Percentiles rank a stretch among this genome's conserved stretches.
These are phyloP conservation scores for Aotearoamyces nothofagi DNA, from an alignment of 2,329 filamentous ascomycete genomes.

Conservation along the genomic window DNA sequence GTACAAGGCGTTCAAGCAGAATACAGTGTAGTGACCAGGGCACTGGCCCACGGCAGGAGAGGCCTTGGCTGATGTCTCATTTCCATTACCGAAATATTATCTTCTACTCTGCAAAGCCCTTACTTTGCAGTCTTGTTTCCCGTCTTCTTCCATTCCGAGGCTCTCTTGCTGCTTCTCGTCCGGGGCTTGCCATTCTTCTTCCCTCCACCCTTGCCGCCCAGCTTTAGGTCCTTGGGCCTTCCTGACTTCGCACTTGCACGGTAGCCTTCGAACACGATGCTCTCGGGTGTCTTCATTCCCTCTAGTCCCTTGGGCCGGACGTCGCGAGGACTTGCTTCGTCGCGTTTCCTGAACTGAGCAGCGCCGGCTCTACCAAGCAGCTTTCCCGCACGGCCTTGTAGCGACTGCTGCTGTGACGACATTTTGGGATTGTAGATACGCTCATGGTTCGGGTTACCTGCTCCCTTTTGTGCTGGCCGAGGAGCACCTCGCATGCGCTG, in stretches of 20 bases:
- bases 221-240: constrained; percentile 43
- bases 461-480: constrained; percentile 12
- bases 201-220: constrained; percentile 39
- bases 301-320: constrained; percentile 1
- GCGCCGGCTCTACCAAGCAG: constrained; percentile 58
- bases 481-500: constrained; percentile 4
- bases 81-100: too few species aligned
- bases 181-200: constrained; percentile 29
- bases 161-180: constrained; percentile 19
- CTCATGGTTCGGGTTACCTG: constrained; percentile 21
- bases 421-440: constrained; percentile 51
- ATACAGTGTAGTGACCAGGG: too few species aligned
- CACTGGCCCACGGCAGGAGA: too few species aligned
- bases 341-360: constrained; percentile 17
- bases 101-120: too few species aligned
- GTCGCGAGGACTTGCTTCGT: constrained; percentile 5
- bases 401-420: constrained; percentile 53
- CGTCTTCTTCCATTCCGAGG: constrained; percentile 22
- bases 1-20: too few species aligned
- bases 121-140: constrained; percentile 18
- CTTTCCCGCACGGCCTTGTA: constrained; percentile 58
- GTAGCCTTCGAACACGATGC: constrained; percentile 69
- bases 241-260: constrained; percentile 54
- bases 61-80: too few species aligned
- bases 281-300: constrained; percentile 43